Conservation (phyloP, 2,329 filamentous ascomycete species). For the Penicillium sp. region DNA sequence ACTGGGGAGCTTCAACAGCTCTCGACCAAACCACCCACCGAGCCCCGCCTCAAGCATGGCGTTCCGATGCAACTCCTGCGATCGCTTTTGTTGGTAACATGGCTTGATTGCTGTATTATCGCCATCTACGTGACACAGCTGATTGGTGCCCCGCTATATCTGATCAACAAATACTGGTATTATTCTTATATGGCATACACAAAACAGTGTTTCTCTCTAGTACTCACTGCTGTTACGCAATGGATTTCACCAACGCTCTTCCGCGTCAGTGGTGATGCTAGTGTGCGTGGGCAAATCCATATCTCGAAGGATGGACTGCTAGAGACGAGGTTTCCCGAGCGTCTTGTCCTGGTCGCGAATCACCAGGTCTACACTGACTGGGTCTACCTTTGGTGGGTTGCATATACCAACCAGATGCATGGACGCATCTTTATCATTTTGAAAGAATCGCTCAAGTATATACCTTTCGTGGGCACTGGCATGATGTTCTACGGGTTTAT, state of each 20-base stretch:
- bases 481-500: slow-evolving; percentile 66
- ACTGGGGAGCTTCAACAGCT: slow-evolving; percentile 18
- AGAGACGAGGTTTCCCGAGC: slow-evolving; percentile 57
- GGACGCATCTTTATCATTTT: slow-evolving; percentile 64
- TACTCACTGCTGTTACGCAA: slow-evolving; percentile 59
- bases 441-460: slow-evolving; percentile 62
- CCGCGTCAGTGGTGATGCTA: slow-evolving; percentile 59
- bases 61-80: slow-evolving; percentile 45
- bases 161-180: slow-evolving; percentile 59
- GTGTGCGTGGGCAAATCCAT: slow-evolving; percentile 56
- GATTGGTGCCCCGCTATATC: slow-evolving; percentile 58
- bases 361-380: slow-evolving; percentile 68
- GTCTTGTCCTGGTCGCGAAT: slow-evolving; percentile 61
- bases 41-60: slow-evolving; percentile 45
- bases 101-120: slow-evolving; percentile 44
- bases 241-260: slow-evolving; percentile 62
- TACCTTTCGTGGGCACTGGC: slow-evolving; percentile 60
- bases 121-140: slow-evolving; percentile 55
- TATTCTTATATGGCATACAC: slow-evolving; percentile 64
- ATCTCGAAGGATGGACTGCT: slow-evolving; percentile 56
- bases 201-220: slow-evolving; percentile 62
- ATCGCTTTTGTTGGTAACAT: slow-evolving; percentile 43
- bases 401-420: slow-evolving; percentile 62
- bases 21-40: slow-evolving; percentile 21
- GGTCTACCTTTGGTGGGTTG: slow-evolving; percentile 66